phyloP scores from a whole-genome alignment of 345 rosid species.

The Hibiscus trionum region DNA sequence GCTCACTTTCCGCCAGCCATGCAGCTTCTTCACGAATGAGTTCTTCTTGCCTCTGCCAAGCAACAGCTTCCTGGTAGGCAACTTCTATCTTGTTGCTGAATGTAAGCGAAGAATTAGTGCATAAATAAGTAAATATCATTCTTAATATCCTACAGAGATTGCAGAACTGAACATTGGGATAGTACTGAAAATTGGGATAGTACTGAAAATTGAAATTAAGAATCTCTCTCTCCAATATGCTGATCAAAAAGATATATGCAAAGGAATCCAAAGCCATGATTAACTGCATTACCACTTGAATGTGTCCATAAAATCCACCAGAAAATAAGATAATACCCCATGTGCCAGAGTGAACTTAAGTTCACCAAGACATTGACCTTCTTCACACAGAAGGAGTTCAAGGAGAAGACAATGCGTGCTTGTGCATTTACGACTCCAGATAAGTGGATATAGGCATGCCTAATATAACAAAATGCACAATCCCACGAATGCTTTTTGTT shows the following conservation, averaged over 20 bases:
- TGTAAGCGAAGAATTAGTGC: constrained; percentile 16
- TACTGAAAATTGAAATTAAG: background rate
- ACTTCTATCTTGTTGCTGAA: constrained; percentile 80
- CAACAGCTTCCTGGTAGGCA: constrained; percentile 93
- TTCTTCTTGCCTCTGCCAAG: constrained; percentile 88
- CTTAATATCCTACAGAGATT: background rate
- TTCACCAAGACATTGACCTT: background rate
- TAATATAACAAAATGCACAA: background rate
- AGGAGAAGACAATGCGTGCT: background rate
- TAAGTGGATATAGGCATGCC: background rate
- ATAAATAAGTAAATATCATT: background rate
- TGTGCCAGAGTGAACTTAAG: background rate
- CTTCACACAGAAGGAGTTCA: background rate
- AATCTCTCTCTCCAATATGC: background rate
- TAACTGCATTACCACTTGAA: background rate
- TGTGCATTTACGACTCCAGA: background rate
- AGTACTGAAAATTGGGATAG: background rate
- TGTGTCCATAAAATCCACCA: background rate
- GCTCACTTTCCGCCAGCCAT: constrained; percentile 64
- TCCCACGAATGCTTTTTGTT: background rate
- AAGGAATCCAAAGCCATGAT: background rate
- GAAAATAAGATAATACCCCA: background rate
- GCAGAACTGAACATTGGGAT: background rate
- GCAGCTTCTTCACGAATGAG: constrained; percentile 93
- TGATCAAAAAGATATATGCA: background rate